Evolutionary conservation across 257 asterid species (phyloP).

Genomic region (Jasminum sambac): DNA sequence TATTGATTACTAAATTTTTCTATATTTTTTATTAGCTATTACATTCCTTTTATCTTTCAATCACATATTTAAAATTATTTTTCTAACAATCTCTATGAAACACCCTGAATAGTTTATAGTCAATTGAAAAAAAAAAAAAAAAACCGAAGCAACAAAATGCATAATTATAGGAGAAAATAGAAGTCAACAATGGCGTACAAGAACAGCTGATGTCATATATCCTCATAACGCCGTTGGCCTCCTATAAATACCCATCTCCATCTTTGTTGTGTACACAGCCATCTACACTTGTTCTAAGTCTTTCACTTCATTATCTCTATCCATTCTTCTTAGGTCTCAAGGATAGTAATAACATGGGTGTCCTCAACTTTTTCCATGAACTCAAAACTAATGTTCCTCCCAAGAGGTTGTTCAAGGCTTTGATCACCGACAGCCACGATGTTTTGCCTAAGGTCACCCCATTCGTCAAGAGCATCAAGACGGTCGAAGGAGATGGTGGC

Average conservation of each 20-base stretch:
- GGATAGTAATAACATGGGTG: constrained; percentile 29
- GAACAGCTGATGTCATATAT: not conserved
- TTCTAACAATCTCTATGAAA: no score
- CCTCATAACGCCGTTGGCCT: not conserved
- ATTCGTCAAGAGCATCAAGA: constrained; percentile 29
- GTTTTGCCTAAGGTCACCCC: constrained; percentile 25
- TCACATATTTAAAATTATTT: no score
- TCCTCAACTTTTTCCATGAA: constrained; percentile 22
- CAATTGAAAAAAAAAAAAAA: no score
- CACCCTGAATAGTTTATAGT: no score
- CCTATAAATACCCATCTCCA: not conserved
- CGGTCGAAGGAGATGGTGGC: constrained; percentile 11
- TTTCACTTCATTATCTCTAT: not conserved
- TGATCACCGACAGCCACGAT: constrained; percentile 12
- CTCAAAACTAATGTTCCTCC: constrained; percentile 24
- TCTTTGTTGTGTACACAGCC: not conserved
- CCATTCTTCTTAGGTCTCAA: not conserved
- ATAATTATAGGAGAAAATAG: not conserved
- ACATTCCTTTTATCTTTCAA: no score
- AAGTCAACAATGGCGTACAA: not conserved
- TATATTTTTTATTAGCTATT: no score
- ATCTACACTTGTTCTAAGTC: no score
- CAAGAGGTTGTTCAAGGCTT: constrained; percentile 31
- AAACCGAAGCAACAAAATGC: not conserved
- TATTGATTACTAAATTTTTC: no score